A percentile compares a stretch with the other conserved stretches of the same genome.
Evolutionary conservation across 2,329 filamentous ascomycete species (phyloP).

Genomic region (Didymella arachidicola): DNA sequence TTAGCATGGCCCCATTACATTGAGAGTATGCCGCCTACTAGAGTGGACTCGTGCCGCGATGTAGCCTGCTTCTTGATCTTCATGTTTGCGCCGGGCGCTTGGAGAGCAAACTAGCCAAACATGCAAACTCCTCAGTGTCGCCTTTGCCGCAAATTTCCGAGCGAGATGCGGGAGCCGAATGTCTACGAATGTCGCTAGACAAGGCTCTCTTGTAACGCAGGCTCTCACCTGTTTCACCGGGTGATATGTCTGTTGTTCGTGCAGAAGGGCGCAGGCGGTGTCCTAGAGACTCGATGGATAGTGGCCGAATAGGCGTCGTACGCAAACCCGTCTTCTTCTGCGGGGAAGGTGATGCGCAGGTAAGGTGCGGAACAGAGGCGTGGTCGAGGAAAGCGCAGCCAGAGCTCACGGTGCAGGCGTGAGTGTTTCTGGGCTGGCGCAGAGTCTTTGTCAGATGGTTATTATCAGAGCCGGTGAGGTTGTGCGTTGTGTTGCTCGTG

Average conservation of each 20-base stretch:
- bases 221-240: constrained; percentile 2
- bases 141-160: constrained; percentile 10
- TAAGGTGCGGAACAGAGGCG: constrained; percentile 14
- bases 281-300: constrained; percentile 2
- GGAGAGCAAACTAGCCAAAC: constrained; percentile 47
- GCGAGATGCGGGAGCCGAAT: constrained; percentile 1
- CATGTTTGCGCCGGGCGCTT: constrained; percentile 54
- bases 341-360: constrained; percentile 18
- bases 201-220: constrained; percentile 8
- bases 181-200: constrained; percentile 1
- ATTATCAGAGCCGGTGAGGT: constrained; percentile 23
- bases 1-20: constrained; percentile 14
- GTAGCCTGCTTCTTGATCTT: constrained; percentile 65
- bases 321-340: constrained; percentile 5
- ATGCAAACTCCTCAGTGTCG: constrained; percentile 33
- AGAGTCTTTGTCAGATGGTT: constrained; percentile 18
- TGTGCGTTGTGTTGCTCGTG: constrained; percentile 23
- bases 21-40: constrained; percentile 47
- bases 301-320: background rate
- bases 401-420: constrained; percentile 49
- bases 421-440: constrained; percentile 33
- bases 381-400: constrained; percentile 5
- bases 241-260: background rate
- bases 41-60: constrained; percentile 61
- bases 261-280: background rate